Conservation (phyloP, 169 alveolate genomes). For the Plasmodium vivax region DNA sequence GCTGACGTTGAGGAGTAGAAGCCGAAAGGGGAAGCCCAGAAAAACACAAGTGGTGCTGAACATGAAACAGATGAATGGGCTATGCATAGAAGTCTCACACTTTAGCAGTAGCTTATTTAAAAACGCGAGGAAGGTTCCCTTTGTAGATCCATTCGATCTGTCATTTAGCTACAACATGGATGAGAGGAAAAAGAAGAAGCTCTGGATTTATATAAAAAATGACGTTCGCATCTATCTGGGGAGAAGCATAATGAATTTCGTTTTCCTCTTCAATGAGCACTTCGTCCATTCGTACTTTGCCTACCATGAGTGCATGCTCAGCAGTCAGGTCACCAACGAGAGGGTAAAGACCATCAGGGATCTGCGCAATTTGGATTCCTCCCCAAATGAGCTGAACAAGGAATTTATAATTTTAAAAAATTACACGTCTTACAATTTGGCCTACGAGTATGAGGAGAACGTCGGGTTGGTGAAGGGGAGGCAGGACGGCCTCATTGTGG, state of each 20-base stretch:
- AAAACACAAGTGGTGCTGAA: not conserved
- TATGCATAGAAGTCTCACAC: not conserved
- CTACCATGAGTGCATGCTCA: constrained; percentile 8
- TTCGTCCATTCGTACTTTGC: constrained; percentile 10
- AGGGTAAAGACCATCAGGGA: not conserved
- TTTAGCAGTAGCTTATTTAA: not conserved
- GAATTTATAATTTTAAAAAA: constrained; percentile 29
- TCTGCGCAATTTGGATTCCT: not conserved
- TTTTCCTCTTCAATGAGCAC: constrained; percentile 8
- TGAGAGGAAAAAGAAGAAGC: constrained; percentile 23
- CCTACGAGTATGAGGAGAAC: constrained; percentile 21
- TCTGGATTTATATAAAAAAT: constrained; percentile 26
- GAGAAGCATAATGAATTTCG: constrained; percentile 16
- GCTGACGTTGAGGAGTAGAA: not conserved
- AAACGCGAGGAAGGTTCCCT: not conserved
- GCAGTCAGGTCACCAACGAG: not conserved
- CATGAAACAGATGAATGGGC: constrained; percentile 5
- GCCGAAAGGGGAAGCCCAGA: not conserved
- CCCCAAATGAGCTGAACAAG: not conserved
- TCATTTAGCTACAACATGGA: constrained; percentile 1
- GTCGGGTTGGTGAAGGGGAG: constrained; percentile 22
- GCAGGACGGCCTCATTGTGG: not conserved
- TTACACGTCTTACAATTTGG: constrained; percentile 31
- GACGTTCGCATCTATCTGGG: constrained; percentile 15
- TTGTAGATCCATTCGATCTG: constrained; percentile 36